phyloP scores from a whole-genome alignment of 1,284 basidiomycete genomes.

The Tylopilus microsporus region DNA sequence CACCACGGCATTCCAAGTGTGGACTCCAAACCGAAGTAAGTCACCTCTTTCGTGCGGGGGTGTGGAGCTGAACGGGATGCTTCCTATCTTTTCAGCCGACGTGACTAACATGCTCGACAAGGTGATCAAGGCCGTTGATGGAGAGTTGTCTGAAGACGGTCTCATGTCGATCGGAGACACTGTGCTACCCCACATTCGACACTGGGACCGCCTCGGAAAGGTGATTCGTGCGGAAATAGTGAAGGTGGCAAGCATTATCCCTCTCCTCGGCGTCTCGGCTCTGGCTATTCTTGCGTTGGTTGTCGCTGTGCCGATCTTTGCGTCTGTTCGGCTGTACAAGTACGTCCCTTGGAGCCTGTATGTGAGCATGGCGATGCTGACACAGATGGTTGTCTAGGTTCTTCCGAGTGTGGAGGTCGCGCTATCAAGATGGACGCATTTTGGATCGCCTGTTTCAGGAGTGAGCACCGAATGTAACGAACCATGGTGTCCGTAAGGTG shows the following conservation, averaged over 20 bases:
- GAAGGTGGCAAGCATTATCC: constrained; percentile 8
- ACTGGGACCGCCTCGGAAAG: constrained; percentile 8
- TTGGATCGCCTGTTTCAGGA: constrained; percentile 1
- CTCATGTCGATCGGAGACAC: constrained; percentile 14
- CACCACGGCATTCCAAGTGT: constrained; percentile 9
- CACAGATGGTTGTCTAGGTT: constrained; percentile 4
- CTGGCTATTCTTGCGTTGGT: constrained; percentile 13
- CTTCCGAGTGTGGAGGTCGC: background rate
- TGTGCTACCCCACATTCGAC: constrained; percentile 11
- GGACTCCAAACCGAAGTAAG: constrained; percentile 22
- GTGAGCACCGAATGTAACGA: too few species aligned
- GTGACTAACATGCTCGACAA: constrained; percentile 23
- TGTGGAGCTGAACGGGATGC: background rate
- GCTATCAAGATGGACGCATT: constrained; percentile 4
- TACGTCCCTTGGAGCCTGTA: constrained; percentile 12
- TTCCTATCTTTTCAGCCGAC: constrained; percentile 12
- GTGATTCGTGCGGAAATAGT: constrained; percentile 6
- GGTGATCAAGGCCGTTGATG: constrained; percentile 23
- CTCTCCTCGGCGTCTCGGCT: constrained; percentile 17
- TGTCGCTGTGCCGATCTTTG: constrained; percentile 6
- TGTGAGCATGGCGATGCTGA: constrained; percentile 3
- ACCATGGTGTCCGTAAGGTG: background rate
- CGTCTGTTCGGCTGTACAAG: constrained; percentile 10
- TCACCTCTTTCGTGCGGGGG: background rate
- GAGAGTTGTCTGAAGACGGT: constrained; percentile 7